Evolutionary conservation across 2,329 filamentous ascomycete species (phyloP), one percentile per base, ranked within the genome.

Genomic region (Albifimbria verrucaria): DNA sequence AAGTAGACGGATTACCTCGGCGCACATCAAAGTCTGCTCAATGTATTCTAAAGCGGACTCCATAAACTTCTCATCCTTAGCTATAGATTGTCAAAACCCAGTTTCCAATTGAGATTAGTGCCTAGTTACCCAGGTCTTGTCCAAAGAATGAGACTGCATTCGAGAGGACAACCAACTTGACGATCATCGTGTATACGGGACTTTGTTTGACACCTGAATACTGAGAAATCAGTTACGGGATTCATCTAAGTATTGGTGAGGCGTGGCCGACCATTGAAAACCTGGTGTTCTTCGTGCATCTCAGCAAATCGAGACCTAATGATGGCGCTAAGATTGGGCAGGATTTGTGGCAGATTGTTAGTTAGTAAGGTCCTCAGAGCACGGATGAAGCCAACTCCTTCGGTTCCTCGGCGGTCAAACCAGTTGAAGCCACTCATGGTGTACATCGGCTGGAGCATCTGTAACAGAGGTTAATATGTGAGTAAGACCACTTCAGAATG

Each of bases 361-460:
- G 26, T 32, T 32, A 32, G 26, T 32, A 32, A n/a, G 15, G 20
- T 52, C 3, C 51, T 32, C 17, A 52, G 45, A 4, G 51, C 46
- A 6, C 36, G 26, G 45, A 49, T 21, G 11, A 52, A 49, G 20
- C 45, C 45, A 5, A 36, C 36, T 4, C 51, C 51, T 11, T 52
- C 51, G 2, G 32, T 45, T 17, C 51, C 51, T 2, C 51, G 45
- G 5, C 18, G 24, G 25, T 49, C 45, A 17, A 44, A 44, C 51
- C 51, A 52, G 23, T 49, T 49, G 46, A 52, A 52, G 12, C 15
- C 18, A 10, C 25, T 9, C 51, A 52, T 52, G 22, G 51, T 52
- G 32, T 52, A 49, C 21, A 32, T 44, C 3, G 51, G 51, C 32
- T 52, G 51, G 1, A 52, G 17, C 45, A 52, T 52, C 51, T 52